Evolutionary conservation across 768 basidiomycete species (phyloP), one percentile per base, ranked within the genome.

Genomic region (Leccinum aurantiacum): DNA sequence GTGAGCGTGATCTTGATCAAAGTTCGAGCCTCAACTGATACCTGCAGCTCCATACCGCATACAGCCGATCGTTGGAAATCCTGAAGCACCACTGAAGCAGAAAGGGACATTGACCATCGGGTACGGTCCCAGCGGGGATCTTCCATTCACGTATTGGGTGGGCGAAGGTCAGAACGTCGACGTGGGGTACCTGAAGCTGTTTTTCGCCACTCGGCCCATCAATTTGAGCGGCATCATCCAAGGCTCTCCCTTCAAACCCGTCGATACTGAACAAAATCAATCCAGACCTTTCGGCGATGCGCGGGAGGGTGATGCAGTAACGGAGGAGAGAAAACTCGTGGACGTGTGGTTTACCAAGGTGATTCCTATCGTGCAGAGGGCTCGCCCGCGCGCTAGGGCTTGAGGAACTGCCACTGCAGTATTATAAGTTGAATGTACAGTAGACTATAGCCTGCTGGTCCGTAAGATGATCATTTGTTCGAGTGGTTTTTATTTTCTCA

Each of bases 31-130:
- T 11, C 17, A 5, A 27, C 5, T 58, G 24, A 66, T 22, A 15
- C 1, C 14, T 41, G 24, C 41, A 68, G 67, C 15, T 1, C 29
- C 56, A 33, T 69, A 54, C 51, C 58, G 60, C 55, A 56, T 50
- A 9, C 67, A 57, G 19, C 0, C 53, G 0, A 62, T 14, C 14
- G 24, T 6, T 15, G 48, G 56, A 3, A 48, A 25, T 3, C 53
- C 59, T 4, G 61, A 61, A n/a, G 46, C 58, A 8, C 67, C 65
- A 2, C 52, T 68, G 0, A 61, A 59, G 19, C 14, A 13, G 5
- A 29, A 56, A 2, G 54, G 33, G 49, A 44, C n/a, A 2, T 57
- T 76, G 19, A 65, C 75, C 1, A 71, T 82, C 13, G 82, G 81
- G 3, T 79, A 79, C 57, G 79, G 79, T 0, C 13, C 13, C 14